Evolutionary conservation across 805 yeast genomes (phyloP), one percentile per base, ranked within the genome.

Genomic region (Saturnispora galanensis): DNA sequence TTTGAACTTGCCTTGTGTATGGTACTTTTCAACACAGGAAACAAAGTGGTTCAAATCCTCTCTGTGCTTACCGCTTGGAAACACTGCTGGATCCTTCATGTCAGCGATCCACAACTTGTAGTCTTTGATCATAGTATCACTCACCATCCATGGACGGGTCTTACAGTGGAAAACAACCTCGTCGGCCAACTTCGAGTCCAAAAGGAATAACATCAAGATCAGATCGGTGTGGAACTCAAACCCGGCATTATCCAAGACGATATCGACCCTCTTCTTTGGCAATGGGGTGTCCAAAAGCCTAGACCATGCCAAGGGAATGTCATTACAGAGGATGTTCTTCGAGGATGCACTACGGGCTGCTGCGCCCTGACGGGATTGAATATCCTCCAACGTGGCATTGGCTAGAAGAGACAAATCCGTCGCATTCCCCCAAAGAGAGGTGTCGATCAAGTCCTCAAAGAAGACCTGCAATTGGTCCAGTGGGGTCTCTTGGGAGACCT

Each of bases 341-440:
- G 84, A 88, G 46, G 88, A 84, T 56, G 80, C 77, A 57, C 79
- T 81, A 53, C 97, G 73, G 15, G 87, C 87, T 50, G 83, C 87
- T 10, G 83, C 84, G 36, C 96, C 96, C 68, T 93, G 99, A 34
- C 87, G 77, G 5, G 90, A 79, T 62, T 86, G 84, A 56, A 93
- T 83, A 52, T 93, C 96, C 39, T 89, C 96, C 28, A 87, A 60
- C 7, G 88, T 78, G n/a, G 90, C 87, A 47, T 85, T 88, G 4
- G 94, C 89, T 50, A 93, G 70, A 44, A 94, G 67, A 0, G 97
- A 87, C 57, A 93, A 72, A 63, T 93, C 99, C 4, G 97, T 86
- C 15, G 97, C 97, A 63, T 93, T 93, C 26, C 99, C 99, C 99
- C 99, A 93, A 44, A 93, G 65, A 0, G 96, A 85, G 45, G 90